These are phyloP conservation scores for Pseudocercospora vitis DNA, from an alignment of 2,329 filamentous ascomycete genomes.

Conservation along the genomic window DNA sequence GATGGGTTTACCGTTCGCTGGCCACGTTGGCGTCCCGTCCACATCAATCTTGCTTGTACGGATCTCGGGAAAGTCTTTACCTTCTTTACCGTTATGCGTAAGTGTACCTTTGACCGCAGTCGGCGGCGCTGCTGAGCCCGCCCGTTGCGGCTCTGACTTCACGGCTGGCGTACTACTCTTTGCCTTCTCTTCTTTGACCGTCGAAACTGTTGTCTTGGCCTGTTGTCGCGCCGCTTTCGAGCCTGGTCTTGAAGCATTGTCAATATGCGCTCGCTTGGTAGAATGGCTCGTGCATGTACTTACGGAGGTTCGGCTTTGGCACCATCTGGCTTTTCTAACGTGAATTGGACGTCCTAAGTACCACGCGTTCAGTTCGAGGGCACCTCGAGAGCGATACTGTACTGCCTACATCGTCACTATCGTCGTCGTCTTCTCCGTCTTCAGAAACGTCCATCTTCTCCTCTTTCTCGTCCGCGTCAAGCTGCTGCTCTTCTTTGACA, in stretches of 20 bases:
- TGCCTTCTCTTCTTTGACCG: slow-evolving; percentile 19
- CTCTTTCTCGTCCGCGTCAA: slow-evolving; percentile 37
- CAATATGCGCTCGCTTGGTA: no score
- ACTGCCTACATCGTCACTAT: slow-evolving; percentile 40
- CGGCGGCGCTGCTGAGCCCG: slow-evolving; percentile 23
- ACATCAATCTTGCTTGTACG: slow-evolving; percentile 81
- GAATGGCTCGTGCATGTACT: no score
- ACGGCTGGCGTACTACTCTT: slow-evolving; percentile 18
- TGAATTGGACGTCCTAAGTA: slow-evolving; percentile 54
- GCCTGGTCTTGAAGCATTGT: slow-evolving; percentile 15
- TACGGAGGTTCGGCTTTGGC: slow-evolving; percentile 31
- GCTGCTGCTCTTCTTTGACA: slow-evolving; percentile 29
- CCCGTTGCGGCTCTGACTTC: slow-evolving; percentile 19
- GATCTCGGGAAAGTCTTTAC: slow-evolving; percentile 65
- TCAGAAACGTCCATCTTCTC: slow-evolving; percentile 49
- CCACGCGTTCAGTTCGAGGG: slow-evolving; percentile 9
- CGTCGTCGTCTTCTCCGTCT: slow-evolving; percentile 45
- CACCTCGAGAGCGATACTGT: background rate
- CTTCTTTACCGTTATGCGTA: slow-evolving; percentile 50
- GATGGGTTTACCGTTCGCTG: slow-evolving; percentile 70
- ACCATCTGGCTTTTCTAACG: slow-evolving; percentile 49
- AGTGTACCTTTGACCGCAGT: slow-evolving; percentile 38
- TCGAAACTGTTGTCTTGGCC: slow-evolving; percentile 15
- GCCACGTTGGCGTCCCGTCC: slow-evolving; percentile 75
- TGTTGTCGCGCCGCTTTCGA: slow-evolving; percentile 24